These are phyloP conservation scores for Dothiorella sarmentorum DNA, from an alignment of 2,329 filamentous ascomycete species.

Conservation along the genomic window DNA sequence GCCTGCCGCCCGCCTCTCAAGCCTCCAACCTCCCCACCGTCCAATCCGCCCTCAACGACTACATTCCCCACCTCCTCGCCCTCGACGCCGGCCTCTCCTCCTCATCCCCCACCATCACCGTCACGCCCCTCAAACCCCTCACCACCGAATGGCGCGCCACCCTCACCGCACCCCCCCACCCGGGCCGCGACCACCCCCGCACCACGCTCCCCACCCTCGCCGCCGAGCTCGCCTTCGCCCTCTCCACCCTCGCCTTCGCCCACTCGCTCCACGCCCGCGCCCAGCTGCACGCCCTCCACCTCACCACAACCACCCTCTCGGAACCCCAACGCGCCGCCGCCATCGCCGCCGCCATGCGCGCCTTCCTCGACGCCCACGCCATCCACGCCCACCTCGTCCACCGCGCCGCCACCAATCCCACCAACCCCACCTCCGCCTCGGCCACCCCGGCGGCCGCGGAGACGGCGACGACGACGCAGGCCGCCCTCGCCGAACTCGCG, in stretches of 20 bases:
- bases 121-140: constrained; percentile 65
- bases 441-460: constrained; percentile 33
- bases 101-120: constrained; percentile 61
- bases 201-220: constrained; percentile 70
- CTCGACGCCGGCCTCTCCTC: constrained; percentile 65
- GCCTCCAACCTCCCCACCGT: constrained; percentile 67
- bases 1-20: constrained; percentile 70
- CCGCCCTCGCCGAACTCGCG: constrained; percentile 57
- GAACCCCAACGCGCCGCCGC: constrained; percentile 67
- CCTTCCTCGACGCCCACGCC: constrained; percentile 73
- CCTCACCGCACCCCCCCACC: constrained; percentile 57
- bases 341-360: constrained; percentile 70
- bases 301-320: constrained; percentile 30
- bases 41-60: constrained; percentile 66
- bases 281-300: constrained; percentile 71
- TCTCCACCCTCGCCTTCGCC: constrained; percentile 73
- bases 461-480: constrained; percentile 42
- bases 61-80: constrained; percentile 79
- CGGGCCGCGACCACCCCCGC: constrained; percentile 60
- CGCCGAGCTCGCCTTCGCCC: constrained; percentile 75
- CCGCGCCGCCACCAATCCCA: constrained; percentile 41
- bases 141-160: constrained; percentile 79
- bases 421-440: neutral
- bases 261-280: constrained; percentile 70
- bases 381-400: constrained; percentile 70